These are phyloP conservation scores for Aspergillus nanangensis DNA, from an alignment of 495 filamentous ascomycete genomes.

Conservation along the genomic window DNA sequence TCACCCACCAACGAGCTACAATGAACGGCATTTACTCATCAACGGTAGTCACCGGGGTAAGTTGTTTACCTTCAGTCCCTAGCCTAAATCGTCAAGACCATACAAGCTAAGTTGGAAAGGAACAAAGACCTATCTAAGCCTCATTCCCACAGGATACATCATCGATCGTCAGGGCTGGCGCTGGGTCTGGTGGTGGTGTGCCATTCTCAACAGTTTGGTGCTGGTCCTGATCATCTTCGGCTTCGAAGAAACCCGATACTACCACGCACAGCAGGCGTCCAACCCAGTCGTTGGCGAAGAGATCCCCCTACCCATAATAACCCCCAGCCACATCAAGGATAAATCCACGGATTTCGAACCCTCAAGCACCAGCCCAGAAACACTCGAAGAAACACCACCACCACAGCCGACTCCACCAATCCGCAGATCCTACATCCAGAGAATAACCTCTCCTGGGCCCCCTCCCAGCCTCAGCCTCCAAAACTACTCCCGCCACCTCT, in stretches of 20 bases:
- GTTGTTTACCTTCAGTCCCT: not conserved
- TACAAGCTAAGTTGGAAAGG: too few relatives aligned
- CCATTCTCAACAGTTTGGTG: constrained; percentile 27
- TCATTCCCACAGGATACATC: constrained; percentile 32
- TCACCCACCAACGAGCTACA: constrained; percentile 31
- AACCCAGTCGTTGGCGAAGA: not conserved
- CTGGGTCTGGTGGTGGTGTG: constrained; percentile 40
- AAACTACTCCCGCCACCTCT: constrained; percentile 9
- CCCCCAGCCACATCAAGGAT: too few relatives aligned
- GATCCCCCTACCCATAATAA: not conserved
- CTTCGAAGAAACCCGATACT: constrained; percentile 30
- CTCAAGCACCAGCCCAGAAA: too few relatives aligned
- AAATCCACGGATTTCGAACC: too few relatives aligned
- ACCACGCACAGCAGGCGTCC: not conserved
- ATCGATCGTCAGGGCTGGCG: constrained; percentile 31
- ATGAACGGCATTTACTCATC: constrained; percentile 30
- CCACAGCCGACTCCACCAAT: not conserved
- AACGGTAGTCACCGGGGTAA: constrained; percentile 16
- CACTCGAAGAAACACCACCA: not conserved
- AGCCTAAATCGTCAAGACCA: not conserved
- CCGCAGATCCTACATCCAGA: not conserved
- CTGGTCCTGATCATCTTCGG: constrained; percentile 24
- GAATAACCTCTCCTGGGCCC: not conserved
- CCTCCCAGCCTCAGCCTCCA: not conserved
- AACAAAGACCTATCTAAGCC: constrained; percentile 21